These are phyloP conservation scores for Pinus albicaulis DNA, from an alignment of 75 land plant genomes.

Conservation along the genomic window DNA sequence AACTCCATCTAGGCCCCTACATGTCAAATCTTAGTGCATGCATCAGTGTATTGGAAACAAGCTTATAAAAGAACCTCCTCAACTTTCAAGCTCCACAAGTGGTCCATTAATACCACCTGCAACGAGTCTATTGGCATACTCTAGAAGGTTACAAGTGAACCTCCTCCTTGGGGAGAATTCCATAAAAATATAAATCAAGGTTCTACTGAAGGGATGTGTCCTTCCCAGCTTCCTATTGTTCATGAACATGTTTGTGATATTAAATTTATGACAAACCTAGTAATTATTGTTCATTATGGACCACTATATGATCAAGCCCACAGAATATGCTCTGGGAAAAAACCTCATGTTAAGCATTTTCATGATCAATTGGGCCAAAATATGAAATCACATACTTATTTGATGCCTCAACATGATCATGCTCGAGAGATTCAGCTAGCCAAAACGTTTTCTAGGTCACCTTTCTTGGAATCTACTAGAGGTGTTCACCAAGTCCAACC, in stretches of 20 bases:
- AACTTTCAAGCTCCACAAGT: not conserved
- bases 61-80: not conserved
- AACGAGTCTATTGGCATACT: not conserved
- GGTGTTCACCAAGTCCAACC: not conserved
- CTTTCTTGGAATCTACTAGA: not conserved
- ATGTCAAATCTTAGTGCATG: not conserved
- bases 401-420: not conserved
- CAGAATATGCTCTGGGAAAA: not conserved
- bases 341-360: not conserved
- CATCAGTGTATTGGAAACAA: not conserved
- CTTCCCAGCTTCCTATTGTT: no score
- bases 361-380: slow-evolving; percentile 1
- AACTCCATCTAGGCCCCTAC: not conserved
- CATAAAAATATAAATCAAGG: not conserved
- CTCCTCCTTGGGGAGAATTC: not conserved
- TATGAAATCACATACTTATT: not conserved
- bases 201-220: no score
- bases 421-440: not conserved
- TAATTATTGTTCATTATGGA: not conserved
- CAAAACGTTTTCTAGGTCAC: not conserved
- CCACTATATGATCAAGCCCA: slow-evolving; percentile 1
- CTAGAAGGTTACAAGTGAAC: not conserved
- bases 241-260: not conserved
- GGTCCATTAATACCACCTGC: not conserved
- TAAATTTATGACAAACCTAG: not conserved